phyloP scores from a whole-genome alignment of 192 early-diverging fungal species.

The Coemansia sp. region DNA sequence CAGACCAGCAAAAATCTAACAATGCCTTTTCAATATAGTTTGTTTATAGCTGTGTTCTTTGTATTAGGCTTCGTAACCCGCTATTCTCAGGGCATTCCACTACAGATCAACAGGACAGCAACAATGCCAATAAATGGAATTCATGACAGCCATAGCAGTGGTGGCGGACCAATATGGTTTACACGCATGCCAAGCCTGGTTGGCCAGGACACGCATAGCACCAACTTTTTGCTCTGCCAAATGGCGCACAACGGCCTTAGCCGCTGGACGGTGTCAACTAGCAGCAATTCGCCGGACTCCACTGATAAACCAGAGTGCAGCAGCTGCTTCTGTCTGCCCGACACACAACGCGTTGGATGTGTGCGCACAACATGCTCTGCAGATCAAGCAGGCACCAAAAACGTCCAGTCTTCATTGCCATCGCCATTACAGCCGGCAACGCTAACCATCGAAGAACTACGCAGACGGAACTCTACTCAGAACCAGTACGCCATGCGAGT shows the following conservation, averaged over 20 bases:
- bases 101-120: neutral
- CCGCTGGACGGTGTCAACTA: conserved; percentile 18
- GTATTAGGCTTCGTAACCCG: neutral
- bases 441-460: neutral
- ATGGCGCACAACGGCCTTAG: conserved; percentile 35
- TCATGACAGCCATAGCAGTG: neutral
- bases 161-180: conserved; percentile 32
- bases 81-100: neutral
- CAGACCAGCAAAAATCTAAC: neutral
- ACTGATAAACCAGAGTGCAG: conserved; percentile 12
- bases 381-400: neutral
- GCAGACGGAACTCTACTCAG: neutral
- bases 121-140: neutral
- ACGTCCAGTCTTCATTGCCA: neutral
- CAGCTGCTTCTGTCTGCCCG: conserved; percentile 40
- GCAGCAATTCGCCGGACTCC: neutral
- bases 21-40: neutral
- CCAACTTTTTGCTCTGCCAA: conserved; percentile 34
- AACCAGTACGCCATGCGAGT: too few relatives aligned
- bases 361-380: neutral
- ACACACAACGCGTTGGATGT: conserved; percentile 40
- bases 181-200: conserved; percentile 15
- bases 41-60: neutral
- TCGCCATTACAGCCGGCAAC: too few relatives aligned
- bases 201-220: conserved; percentile 17